A percentile compares a stretch with the other conserved stretches of the same genome.
phyloP scores from a whole-genome alignment of 768 basidiomycete genomes.

The Lanmaoa rubissima region DNA sequence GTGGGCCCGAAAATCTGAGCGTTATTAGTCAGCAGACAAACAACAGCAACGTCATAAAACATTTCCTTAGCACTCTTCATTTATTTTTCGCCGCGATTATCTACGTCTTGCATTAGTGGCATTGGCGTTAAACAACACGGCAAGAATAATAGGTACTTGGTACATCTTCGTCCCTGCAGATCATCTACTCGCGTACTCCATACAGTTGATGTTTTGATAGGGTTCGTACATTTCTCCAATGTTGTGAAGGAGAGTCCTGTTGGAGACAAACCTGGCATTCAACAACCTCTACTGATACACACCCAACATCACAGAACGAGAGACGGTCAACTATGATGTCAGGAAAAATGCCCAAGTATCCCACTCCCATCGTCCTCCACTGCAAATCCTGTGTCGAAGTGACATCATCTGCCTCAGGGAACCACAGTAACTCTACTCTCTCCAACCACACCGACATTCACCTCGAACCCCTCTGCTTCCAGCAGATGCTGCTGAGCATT shows the following conservation, averaged over 20 bases:
- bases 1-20: not conserved
- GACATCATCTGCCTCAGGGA: constrained; percentile 36
- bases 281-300: not conserved
- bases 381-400: not conserved
- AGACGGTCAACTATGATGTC: not conserved
- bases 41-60: not conserved
- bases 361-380: constrained; percentile 12
- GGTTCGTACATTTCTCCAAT: constrained; percentile 20
- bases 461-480: constrained; percentile 74
- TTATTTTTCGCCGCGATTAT: constrained; percentile 51
- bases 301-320: too few relatives aligned
- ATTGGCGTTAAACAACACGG: constrained; percentile 70
- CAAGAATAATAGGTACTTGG: constrained; percentile 38
- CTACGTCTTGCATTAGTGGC: constrained; percentile 56
- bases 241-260: too few relatives aligned
- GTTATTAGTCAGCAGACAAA: constrained; percentile 18
- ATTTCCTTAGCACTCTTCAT: too few relatives aligned
- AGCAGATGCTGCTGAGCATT: constrained; percentile 62
- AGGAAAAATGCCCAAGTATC: not conserved
- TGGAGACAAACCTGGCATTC: too few relatives aligned
- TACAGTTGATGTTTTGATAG: constrained; percentile 37
- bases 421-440: constrained; percentile 64
- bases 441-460: constrained; percentile 48
- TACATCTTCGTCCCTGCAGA: constrained; percentile 45
- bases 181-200: constrained; percentile 54